Base-by-base conservation (phyloP, 208 protist genomes). In the Acanthamoeba lenticulata region DNA sequence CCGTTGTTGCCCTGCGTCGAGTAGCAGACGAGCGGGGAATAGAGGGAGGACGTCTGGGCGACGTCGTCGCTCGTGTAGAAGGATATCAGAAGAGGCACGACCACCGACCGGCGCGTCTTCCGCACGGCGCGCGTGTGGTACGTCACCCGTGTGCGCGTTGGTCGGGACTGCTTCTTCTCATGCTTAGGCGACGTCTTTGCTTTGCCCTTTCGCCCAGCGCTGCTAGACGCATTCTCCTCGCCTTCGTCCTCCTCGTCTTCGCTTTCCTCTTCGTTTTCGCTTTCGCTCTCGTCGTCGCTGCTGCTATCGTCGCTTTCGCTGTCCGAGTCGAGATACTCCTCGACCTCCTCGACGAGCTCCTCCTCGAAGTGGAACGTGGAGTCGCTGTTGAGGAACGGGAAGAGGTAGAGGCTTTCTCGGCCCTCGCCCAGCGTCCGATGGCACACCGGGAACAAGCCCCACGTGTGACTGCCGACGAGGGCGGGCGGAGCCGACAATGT, bases 311-410 rank as follows among this genome's bases (percentile, higher is more conserved):
- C 15, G 21, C 15, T 21, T 60, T 60, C 21, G 34, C 17, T 4
- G 38, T 81, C 69, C 0, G 13, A 5, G 11, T 47, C 69, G 17
- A 81, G 5, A 15, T 45, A 2, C 40, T 47, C 69, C 15, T 47
- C 38, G 15, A 47, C 69, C n/a, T 47, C 38, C 27, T 81, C 69
- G 40, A 19, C 15, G 17, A 47, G 17, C 40, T 81, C 36, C 40
- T 81, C 69, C 38, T 81, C 36, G 40, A 32, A 81, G n/a, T 81
- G 40, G 69, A 81, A 81, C 69, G 34, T n/a, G 9, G 69, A 81
- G 9, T 27, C 7, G 38, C 38, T 45, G 19, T 47, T 44, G 69
- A 81, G 27, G 69, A 81, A 6, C 40, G 69, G 69, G 40, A 81
- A 81, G 15, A 81, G 69, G 69, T 81, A 81, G 69, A 81, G 38